Conservation (phyloP, 2,329 filamentous ascomycete species). For the Capronia americana region DNA sequence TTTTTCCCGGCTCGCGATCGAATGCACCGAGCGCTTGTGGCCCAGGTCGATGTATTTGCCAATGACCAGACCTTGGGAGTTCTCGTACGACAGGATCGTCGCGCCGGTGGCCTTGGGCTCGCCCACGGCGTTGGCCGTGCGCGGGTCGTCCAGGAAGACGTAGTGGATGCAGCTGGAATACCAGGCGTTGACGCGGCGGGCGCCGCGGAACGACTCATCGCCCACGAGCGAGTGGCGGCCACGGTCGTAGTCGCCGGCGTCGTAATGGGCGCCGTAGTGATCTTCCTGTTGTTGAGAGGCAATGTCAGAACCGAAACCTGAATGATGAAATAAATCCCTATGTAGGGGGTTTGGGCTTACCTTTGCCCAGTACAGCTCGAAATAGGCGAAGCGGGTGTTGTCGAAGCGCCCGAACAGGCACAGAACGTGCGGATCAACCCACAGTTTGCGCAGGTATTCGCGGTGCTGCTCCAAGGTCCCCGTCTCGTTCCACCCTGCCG, state of each 20-base stretch:
- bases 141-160: conserved; percentile 64
- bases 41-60: conserved; percentile 76
- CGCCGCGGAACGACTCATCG: conserved; percentile 61
- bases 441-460: conserved; percentile 71
- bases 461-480: conserved; percentile 76
- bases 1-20: conserved; percentile 68
- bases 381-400: conserved; percentile 74
- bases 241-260: conserved; percentile 63
- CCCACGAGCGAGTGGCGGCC: conserved; percentile 68
- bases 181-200: conserved; percentile 64
- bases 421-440: conserved; percentile 74
- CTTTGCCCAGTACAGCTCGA: conserved; percentile 80
- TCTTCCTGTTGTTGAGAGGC: conserved; percentile 65
- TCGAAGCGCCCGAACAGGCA: conserved; percentile 75
- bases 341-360: no score
- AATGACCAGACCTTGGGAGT: conserved; percentile 74
- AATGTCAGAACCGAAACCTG: no score
- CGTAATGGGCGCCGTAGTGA: conserved; percentile 65
- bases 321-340: conserved; percentile 13
- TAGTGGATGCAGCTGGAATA: conserved; percentile 65
- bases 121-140: conserved; percentile 60
- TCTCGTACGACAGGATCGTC: conserved; percentile 75
- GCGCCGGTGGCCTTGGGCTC: conserved; percentile 75
- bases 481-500: conserved; percentile 79
- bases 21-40: conserved; percentile 72